Evolutionary conservation across 1,284 basidiomycete genomes (phyloP), one percentile per base, ranked within the genome.

Genomic region (Ganoderma sinense): DNA sequence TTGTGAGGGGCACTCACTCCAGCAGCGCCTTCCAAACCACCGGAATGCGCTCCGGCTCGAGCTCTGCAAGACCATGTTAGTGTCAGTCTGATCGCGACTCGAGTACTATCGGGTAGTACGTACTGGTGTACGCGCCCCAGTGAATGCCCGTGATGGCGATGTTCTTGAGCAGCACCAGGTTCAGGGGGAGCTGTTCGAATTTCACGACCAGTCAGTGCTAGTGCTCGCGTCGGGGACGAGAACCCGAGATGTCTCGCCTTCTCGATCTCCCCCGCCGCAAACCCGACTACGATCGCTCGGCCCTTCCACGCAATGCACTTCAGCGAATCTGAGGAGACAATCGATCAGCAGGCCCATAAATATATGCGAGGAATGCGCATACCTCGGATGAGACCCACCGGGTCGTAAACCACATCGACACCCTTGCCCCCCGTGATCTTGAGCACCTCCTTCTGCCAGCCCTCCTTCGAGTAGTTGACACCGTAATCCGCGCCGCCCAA

Each of bases 221-320:
- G 40, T 70, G 11, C 14, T 43, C 20, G 20, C n/a, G 36, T 40
- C 13, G 53, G 43, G 7, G 14, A 20, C 16, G 8, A 31, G 23
- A 10, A 45, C 36, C 14, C 13, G 3, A 18, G 11, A 4, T 11
- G 69, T 81, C 29, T 63, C n/a, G 95, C 94, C 83, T 96, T 96
- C 80, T 99, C 97, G 72, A 99, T 98, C 10, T 84, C 81, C 13
- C 97, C 95, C 13, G 89, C 92, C 8, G 94, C 96, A 81, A 98
- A 97, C 20, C 97, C 97, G 65, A 99, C 92, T 33, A 99, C 94
- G 26, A 99, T 78, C 4, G 95, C 91, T 16, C 97, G 88, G 1
- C 96, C 96, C 80, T 97, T 97, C 92, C 96, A 98, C 1, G 94
- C 94, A 69, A 97, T 95, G 79, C 95, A 97, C 80, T 97, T 97